Base-by-base conservation (phyloP, 164 flowering plant genomes). In the Kalanchoe fedtschenkoi region DNA sequence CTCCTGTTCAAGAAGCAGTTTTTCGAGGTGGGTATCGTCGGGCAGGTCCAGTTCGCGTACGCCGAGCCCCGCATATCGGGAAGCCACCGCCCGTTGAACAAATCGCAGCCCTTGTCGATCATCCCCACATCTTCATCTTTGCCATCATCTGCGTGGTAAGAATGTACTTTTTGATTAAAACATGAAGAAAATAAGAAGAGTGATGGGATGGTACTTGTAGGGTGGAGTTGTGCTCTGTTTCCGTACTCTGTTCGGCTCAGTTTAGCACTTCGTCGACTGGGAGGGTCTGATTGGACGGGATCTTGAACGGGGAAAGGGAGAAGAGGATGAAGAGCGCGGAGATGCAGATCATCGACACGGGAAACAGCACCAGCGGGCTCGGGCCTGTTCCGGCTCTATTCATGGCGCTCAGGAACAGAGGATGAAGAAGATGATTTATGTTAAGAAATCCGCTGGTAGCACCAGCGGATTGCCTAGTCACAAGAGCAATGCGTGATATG, bases 1-100 rank as follows among this genome's bases (percentile, higher is more conserved):
- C 84, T 78, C 22, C 84, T 84, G 43, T 80, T 58, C 44, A 24
- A 62, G 51, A 78, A 72, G 17, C 87, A 82, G 24, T 82, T 78
- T 63, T 82, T 81, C 1, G 83, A 75, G 2, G 34, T 64, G 0
- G 86, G 83, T 55, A 81, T 77, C 10, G 81, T 81, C 10, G 54
- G 1, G 60, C 86, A 81, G 60, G 78, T 81, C 28, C 63, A 65
- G 58, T 74, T 75, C 26, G 78, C 75, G 38, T 81, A 79, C 5
- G 9, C 29, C 55, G 73, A 41, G 29, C 75, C 76, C 16, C 57
- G 64, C n/a, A 39, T n/a, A 56, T 79, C 81, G 13, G 69, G 78
- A 3, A 81, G 39, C 86, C 86, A 81, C 8, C 60, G 74, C 6
- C 86, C 86, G 58, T 67, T 66, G 14, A 68, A 79, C 66, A 81